Evolutionary conservation across 192 early-diverging fungal genomes (phyloP).

Genomic region (Coemansia sp.): DNA sequence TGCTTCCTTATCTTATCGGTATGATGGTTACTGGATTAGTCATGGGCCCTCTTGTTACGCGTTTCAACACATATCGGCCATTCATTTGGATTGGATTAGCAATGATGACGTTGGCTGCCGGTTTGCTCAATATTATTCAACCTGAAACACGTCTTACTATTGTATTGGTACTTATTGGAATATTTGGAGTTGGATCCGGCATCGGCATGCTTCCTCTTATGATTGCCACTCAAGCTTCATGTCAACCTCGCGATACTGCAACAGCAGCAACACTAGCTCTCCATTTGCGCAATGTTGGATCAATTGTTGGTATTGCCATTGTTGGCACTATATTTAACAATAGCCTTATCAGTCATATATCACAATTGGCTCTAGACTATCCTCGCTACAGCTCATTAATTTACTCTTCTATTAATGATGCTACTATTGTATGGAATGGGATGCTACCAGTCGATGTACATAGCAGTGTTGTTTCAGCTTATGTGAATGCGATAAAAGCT

Average conservation of each 20-base stretch:
- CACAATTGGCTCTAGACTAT: constrained; percentile 8
- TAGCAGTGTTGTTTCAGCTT: constrained; percentile 13
- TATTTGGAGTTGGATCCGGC: constrained; percentile 29
- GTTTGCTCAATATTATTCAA: constrained; percentile 23
- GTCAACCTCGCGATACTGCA: constrained; percentile 17
- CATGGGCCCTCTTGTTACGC: constrained; percentile 22
- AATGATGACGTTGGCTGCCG: constrained; percentile 17
- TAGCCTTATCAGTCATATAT: constrained; percentile 13
- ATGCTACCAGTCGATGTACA: constrained; percentile 17
- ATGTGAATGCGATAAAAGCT: constrained; percentile 20
- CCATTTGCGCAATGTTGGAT: constrained; percentile 26
- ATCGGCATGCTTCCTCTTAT: constrained; percentile 30
- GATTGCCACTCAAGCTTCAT: constrained; percentile 27
- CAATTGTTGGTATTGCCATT: constrained; percentile 30
- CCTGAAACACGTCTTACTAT: constrained; percentile 18
- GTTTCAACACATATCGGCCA: constrained; percentile 28
- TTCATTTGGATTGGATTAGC: constrained; percentile 32
- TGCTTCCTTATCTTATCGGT: constrained; percentile 32
- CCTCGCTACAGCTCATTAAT: constrained; percentile 18
- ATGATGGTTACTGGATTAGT: constrained; percentile 24
- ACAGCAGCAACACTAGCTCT: constrained; percentile 27
- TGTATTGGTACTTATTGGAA: constrained; percentile 17
- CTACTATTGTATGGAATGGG: constrained; percentile 18
- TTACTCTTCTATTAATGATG: constrained; percentile 15
- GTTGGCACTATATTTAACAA: constrained; percentile 38